These are phyloP conservation scores for Pichia nanzhaoensis DNA, from an alignment of 805 yeast genomes.

Conservation along the genomic window DNA sequence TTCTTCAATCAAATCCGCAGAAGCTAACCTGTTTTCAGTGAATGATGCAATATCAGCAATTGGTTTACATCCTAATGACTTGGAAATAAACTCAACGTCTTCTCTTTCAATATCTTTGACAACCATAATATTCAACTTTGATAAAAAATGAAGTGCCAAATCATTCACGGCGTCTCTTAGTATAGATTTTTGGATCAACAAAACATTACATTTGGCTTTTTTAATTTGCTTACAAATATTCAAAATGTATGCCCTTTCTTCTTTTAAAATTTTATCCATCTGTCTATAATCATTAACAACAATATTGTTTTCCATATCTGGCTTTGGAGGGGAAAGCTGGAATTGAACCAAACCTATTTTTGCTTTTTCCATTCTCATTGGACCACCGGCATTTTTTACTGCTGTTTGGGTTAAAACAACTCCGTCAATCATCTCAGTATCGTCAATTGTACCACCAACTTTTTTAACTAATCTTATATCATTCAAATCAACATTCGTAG, in stretches of 20 bases:
- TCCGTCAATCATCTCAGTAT: conserved; percentile 88
- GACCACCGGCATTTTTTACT: conserved; percentile 89
- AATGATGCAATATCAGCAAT: conserved; percentile 93
- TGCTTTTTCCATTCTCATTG: conserved; percentile 91
- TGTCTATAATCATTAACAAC: conserved; percentile 97
- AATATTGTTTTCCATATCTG: conserved; percentile 95
- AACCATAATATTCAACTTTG: conserved; percentile 90
- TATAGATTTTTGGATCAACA: conserved; percentile 87
- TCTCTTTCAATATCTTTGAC: conserved; percentile 94
- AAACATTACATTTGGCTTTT: conserved; percentile 91
- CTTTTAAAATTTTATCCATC: conserved; percentile 97
- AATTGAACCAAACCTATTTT: conserved; percentile 84
- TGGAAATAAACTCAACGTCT: conserved; percentile 83
- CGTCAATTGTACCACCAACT: conserved; percentile 97
- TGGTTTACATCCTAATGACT: conserved; percentile 89
- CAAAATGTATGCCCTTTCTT: conserved; percentile 91
- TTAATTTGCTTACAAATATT: conserved; percentile 95
- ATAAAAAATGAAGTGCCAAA: conserved; percentile 86
- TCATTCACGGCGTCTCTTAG: conserved; percentile 93
- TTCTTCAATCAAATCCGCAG: conserved; percentile 91
- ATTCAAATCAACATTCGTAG: conserved; percentile 72
- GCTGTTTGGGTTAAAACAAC: conserved; percentile 90
- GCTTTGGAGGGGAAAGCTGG: conserved; percentile 94
- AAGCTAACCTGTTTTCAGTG: conserved; percentile 86
- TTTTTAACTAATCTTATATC: conserved; percentile 88